phyloP scores from a whole-genome alignment of 768 basidiomycete species.

The Kondoa malvinella region DNA sequence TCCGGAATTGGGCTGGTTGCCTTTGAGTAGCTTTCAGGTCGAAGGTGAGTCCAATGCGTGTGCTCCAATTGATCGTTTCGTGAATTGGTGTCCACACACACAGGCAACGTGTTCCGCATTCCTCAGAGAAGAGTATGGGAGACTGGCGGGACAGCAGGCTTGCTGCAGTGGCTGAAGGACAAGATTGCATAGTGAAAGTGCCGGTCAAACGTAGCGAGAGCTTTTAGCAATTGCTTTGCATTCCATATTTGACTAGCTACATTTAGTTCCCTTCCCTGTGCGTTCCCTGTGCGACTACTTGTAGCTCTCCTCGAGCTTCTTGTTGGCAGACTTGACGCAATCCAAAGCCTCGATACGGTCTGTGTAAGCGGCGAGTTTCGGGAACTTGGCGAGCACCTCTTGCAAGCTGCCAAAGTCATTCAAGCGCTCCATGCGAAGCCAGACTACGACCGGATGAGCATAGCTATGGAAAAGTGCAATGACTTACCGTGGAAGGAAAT shows the following conservation, averaged over 20 bases:
- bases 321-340: not conserved
- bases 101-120: slow-evolving; percentile 3
- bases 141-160: not conserved
- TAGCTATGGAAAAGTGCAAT: not conserved
- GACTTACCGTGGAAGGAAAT: not conserved
- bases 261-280: too few relatives aligned
- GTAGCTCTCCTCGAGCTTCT: not conserved
- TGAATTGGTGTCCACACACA: not conserved
- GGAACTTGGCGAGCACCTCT: not conserved
- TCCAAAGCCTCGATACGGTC: not conserved
- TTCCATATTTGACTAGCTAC: too few relatives aligned
- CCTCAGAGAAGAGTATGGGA: not conserved
- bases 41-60: not conserved
- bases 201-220: too few relatives aligned
- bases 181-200: not conserved
- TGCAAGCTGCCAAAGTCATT: not conserved
- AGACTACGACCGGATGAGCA: not conserved
- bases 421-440: not conserved
- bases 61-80: not conserved
- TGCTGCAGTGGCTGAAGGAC: slow-evolving; percentile 5
- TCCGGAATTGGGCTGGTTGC: not conserved
- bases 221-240: too few relatives aligned
- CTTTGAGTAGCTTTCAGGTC: not conserved
- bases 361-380: not conserved
- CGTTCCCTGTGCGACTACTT: too few relatives aligned